Evolutionary conservation across 768 basidiomycete species (phyloP).

Genomic region (Rhizopogon vulgaris): DNA sequence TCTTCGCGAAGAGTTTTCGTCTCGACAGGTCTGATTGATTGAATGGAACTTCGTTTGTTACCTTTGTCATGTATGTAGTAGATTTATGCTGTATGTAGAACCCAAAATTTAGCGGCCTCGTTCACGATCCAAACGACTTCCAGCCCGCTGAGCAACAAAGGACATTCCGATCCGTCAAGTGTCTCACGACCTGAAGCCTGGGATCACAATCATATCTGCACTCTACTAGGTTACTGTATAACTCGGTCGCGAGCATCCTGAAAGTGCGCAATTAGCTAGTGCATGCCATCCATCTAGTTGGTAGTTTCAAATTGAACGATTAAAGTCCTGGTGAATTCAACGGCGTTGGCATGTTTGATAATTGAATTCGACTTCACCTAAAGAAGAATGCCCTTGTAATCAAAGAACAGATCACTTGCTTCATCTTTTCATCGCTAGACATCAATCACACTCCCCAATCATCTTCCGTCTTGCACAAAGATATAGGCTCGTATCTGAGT

Average conservation of each 20-base stretch:
- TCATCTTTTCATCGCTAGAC: background rate
- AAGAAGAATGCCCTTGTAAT: background rate
- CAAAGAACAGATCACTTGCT: constrained; percentile 1
- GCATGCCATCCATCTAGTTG: background rate
- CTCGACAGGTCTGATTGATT: too few relatives aligned
- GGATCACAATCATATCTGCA: too few relatives aligned
- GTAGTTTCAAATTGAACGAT: background rate
- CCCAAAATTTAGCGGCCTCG: background rate
- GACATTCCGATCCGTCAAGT: too few relatives aligned
- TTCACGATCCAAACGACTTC: too few relatives aligned
- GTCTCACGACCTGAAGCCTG: too few relatives aligned
- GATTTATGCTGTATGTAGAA: background rate
- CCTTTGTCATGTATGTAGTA: too few relatives aligned
- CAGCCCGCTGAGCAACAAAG: too few relatives aligned
- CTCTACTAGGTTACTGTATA: too few relatives aligned
- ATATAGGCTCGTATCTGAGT: background rate
- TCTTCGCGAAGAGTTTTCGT: constrained; percentile 27
- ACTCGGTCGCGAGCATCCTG: too few relatives aligned
- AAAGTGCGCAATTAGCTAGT: too few relatives aligned
- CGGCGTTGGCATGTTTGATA: too few relatives aligned
- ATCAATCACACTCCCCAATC: background rate
- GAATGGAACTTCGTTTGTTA: too few relatives aligned
- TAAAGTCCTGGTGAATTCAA: background rate
- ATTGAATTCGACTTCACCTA: background rate
- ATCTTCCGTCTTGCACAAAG: background rate